Evolutionary conservation across 805 yeast genomes (phyloP), one percentile per base, ranked within the genome.

Genomic region (Kregervanrija delftensis): DNA sequence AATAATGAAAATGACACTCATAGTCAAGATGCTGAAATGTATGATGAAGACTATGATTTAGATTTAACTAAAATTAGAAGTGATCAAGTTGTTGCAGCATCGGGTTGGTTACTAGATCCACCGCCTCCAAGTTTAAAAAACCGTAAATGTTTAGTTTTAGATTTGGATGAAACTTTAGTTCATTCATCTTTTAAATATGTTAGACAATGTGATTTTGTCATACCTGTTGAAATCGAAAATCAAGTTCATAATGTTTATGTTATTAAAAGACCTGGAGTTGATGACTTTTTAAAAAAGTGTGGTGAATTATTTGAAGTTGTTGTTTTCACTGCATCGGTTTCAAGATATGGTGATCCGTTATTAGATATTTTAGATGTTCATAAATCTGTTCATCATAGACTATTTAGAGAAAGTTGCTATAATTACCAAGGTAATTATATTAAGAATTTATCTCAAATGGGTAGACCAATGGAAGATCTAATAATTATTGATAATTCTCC

Each of bases 401-500:
- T 93, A 48, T 93, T 91, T 66, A 77, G 99, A 57, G 99, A 93
- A 61, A 81, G 95, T 42, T 93, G 99, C 65, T 88, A 79, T 64
- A 88, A 83, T 62, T 86, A 87, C 64, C 95, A 90, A 60, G 97
- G 97, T 13, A 91, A 88, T 65, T 93, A 86, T 63, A 88, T 93
- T 61, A 93, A 93, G 68, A 91, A 93, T 61, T 72, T 93, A 53
- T 82, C 96, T 5, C 97, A 88, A 64, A 79, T 93, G 55, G 99
- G 99, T 11, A 74, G 99, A 57, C 96, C 96, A 2, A 69, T 93
- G 49, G 68, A 76, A 45, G 95, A 89, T 53, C 71, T 85, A 37
- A 89, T 93, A 46, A 93, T 93, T 53, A 80, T 93, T 52, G 99
- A 93, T 69, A 93, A 93, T 65, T 90, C 98, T 2, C 98, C 99